Base-by-base conservation (phyloP, 2,329 filamentous ascomycete species). In the Epichloe coenophiala region DNA sequence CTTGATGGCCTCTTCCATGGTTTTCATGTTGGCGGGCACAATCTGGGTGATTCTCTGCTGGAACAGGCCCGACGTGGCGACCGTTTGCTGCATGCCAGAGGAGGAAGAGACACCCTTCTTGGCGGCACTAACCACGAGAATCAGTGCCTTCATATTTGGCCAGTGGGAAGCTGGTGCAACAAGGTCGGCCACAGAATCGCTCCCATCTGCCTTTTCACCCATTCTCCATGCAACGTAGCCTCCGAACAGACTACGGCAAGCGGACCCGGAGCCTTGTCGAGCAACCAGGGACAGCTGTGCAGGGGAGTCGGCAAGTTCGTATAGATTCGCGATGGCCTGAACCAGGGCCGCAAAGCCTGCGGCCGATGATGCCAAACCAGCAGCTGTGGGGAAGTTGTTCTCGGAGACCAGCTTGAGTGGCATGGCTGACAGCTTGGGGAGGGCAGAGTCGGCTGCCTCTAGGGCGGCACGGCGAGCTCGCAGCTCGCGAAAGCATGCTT, bases 321-420 rank as follows among this genome's bases (percentile, higher is more conserved):
- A 98, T 40, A 98, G 79, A 66, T 97, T 80, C 37, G 93, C 93
- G 59, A 98, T 88, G 56, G 88, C 90, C 52, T 89, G 80, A 19
- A 97, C 81, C 5, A 85, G 71, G 19, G 82, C 82, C 3, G 82
- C 82, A 56, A 85, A 84, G 5, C 82, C 82, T 1, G 82, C 82
- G 1, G 82, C 83, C 0, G 82, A 86, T 17, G 79, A 84, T 4
- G 83, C 83, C 15, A 98, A 81, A 5, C 93, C 93, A 4, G 93
- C 93, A 27, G 93, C 93, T 2, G 93, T 98, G 56, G 93, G 93
- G 77, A 98, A 98, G 77, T 98, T 98, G 78, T 98, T 98, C 73
- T 93, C 86, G 51, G 87, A 93, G 51, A 96, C 89, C 57, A 98
- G 84, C 60, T 84, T 86, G 54, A 98, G 80, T 36, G 86, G 81